phyloP scores from a whole-genome alignment of 192 early-diverging fungal genomes.

The Podila epigama region DNA sequence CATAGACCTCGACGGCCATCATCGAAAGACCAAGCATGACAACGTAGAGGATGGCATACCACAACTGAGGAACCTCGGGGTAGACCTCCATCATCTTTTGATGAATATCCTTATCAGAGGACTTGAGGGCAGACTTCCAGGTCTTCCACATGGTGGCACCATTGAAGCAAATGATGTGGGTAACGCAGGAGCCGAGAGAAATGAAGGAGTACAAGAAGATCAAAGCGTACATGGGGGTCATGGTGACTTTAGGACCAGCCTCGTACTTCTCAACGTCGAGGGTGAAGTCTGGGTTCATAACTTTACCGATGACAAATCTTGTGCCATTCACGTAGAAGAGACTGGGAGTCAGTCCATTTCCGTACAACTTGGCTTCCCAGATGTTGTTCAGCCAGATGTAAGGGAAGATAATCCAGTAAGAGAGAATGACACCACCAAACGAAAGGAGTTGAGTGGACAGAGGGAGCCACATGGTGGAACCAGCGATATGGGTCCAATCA shows the following conservation, averaged over 20 bases:
- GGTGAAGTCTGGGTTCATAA: constrained; percentile 64
- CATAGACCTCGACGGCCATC: constrained; percentile 23
- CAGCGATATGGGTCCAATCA: constrained; percentile 62
- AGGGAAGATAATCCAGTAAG: constrained; percentile 75
- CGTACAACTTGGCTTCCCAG: constrained; percentile 7
- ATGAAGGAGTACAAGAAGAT: constrained; percentile 62
- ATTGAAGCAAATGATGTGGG: constrained; percentile 66
- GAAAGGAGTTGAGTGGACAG: constrained; percentile 36
- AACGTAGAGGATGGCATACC: constrained; percentile 54
- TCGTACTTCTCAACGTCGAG: constrained; percentile 53
- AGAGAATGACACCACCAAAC: constrained; percentile 66
- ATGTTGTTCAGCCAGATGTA: constrained; percentile 67
- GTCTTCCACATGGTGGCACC: constrained; percentile 64
- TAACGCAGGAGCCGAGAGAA: constrained; percentile 53
- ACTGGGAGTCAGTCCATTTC: background rate
- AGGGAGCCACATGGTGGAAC: constrained; percentile 22
- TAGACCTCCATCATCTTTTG: constrained; percentile 52
- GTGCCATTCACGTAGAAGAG: constrained; percentile 5
- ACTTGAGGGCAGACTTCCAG: constrained; percentile 45
- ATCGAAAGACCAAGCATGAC: constrained; percentile 46
- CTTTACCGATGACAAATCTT: constrained; percentile 17
- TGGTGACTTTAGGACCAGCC: constrained; percentile 51
- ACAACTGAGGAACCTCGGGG: constrained; percentile 57
- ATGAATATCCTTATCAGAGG: constrained; percentile 41
- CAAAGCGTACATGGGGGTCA: constrained; percentile 55